A percentile compares a stretch with the other conserved stretches of the same genome.
These are phyloP conservation scores for Fusarium transvaalense DNA, from an alignment of 2,329 filamentous ascomycete species.

Conservation along the genomic window DNA sequence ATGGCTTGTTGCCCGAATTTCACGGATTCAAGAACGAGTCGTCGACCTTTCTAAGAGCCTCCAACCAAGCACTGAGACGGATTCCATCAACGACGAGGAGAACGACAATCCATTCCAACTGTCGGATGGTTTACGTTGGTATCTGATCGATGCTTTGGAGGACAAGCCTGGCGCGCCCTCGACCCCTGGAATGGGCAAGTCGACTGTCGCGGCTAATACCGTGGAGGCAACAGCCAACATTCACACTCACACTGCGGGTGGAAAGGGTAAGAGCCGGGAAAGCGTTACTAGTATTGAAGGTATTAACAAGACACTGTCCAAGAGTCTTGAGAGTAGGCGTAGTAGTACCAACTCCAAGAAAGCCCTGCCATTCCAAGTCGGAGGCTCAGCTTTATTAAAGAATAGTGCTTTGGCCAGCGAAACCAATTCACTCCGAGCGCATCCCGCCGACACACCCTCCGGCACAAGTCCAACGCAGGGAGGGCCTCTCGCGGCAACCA, in stretches of 20 bases:
- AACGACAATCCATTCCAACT: conserved; percentile 98
- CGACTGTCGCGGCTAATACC: conserved; percentile 87
- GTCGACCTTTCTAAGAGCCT: conserved; percentile 90
- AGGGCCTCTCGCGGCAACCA: conserved; percentile 44
- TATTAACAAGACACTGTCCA: conserved; percentile 82
- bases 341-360: conserved; percentile 90
- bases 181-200: conserved; percentile 92
- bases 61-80: conserved; percentile 62
- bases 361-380: conserved; percentile 68
- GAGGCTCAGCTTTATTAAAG: conserved; percentile 58
- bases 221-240: conserved; percentile 87
- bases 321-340: conserved; percentile 89
- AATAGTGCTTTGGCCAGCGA: conserved; percentile 68
- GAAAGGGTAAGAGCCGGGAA: conserved; percentile 60
- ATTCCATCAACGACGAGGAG: conserved; percentile 72
- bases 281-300: conserved; percentile 73
- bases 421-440: conserved; percentile 69
- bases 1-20: conserved; percentile 96
- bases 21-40: conserved; percentile 89
- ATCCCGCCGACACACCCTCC: conserved; percentile 57
- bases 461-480: conserved; percentile 58
- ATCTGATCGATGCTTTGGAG: conserved; percentile 91
- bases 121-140: conserved; percentile 95
- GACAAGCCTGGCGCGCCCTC: conserved; percentile 92
- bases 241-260: conserved; percentile 62